Base-by-base conservation (phyloP, 306 rosid species). In the Cicer pinnatifidum region DNA sequence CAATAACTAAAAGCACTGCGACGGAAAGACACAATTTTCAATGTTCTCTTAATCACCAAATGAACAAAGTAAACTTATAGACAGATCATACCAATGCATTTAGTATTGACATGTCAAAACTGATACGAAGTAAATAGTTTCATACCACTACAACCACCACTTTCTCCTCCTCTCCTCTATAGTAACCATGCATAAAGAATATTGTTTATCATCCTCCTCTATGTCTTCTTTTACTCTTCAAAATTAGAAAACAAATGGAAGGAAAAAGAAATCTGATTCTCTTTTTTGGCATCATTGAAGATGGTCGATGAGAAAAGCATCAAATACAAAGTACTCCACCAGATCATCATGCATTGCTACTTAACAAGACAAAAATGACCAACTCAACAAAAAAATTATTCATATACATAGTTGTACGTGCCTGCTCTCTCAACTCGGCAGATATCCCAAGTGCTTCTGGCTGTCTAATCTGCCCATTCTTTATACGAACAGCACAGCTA, bases 371-470 rank as follows among this genome's bases (percentile, higher is more conserved):
- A 62, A 80, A 80, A 60, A 60, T 64, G 64, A 54, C 19, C 43
- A 51, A 69, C 64, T 73, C 64, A 20, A 68, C 41, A 20, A 50
- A 3, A 3, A 61, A 47, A 16, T 41, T 33, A 63, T 7, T n/a
- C 62, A 54, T 57, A 10, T 39, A 46, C 13, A 45, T 37, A 59
- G 59, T 56, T 39, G 20, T 13, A 67, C 78, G 8, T 78, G 68
- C 99, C 95, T 91, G 66, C 39, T 91, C 88, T 86, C 61, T 94
- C 86, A 94, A 74, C 39, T 94, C 97, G 6, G 97, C 90, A 68
- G 99, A 94, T 72, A 94, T 94, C 48, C 99, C 99, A 39, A 94
- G 89, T 6, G 99, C 99, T 82, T 91, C 90, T 41, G 99, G 99
- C 84, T 94, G 99, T 75, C 92, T 86, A 76, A 94, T 77, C 75